Percentiles rank a stretch among this genome's conserved stretches.
phyloP scores from a whole-genome alignment of 306 rosid species.

The Abrus precatorius region DNA sequence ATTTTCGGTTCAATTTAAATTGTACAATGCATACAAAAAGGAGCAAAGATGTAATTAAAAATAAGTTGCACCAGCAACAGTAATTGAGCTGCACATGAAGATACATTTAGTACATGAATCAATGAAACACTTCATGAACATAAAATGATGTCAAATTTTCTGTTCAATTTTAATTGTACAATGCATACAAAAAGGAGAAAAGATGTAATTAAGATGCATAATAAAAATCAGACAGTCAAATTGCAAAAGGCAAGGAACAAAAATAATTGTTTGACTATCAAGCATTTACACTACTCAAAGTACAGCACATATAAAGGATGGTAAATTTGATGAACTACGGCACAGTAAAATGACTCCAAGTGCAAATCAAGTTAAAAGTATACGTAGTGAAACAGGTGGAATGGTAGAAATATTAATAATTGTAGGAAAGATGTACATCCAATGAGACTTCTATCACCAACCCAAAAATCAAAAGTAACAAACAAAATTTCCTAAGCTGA shows the following conservation, averaged over 20 bases:
- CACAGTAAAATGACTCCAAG: background rate
- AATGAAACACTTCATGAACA: slow-evolving; percentile 23
- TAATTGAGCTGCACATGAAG: slow-evolving; percentile 63
- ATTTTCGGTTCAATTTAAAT: slow-evolving; percentile 1
- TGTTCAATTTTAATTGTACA: slow-evolving; percentile 3
- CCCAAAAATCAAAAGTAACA: background rate
- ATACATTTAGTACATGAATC: slow-evolving; percentile 35
- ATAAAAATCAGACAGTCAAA: slow-evolving; percentile 21
- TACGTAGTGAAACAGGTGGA: background rate
- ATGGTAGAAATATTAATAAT: background rate
- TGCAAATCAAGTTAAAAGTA: slow-evolving; percentile 32
- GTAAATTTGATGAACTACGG: background rate
- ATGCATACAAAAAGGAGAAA: background rate
- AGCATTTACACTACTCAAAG: background rate
- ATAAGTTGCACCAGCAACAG: slow-evolving; percentile 41
- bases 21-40: background rate
- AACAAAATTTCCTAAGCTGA: background rate
- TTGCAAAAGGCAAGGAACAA: background rate
- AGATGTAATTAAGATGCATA: background rate
- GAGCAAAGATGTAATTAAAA: background rate
- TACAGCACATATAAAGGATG: background rate
- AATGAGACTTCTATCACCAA: background rate
- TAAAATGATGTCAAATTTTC: background rate
- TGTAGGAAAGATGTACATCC: background rate
- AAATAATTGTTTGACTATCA: background rate